phyloP scores from a whole-genome alignment of 2,329 filamentous ascomycete species.

The Fonsecaea nubica region DNA sequence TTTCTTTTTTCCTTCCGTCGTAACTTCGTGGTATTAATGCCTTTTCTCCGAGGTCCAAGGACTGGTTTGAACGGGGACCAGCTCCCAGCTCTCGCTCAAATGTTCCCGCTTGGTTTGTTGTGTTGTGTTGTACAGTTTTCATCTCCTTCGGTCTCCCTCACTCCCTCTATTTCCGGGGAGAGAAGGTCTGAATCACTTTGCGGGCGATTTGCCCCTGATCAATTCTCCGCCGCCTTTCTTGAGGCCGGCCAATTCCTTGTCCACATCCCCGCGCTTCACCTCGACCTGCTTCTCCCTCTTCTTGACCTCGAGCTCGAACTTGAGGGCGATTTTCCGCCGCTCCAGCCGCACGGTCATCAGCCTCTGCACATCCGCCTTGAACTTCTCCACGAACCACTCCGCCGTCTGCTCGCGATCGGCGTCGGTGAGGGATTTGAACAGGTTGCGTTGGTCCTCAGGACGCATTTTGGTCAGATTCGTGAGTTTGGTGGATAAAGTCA shows the following conservation, averaged over 20 bases:
- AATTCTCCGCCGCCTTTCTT: constrained; percentile 61
- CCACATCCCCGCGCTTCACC: constrained; percentile 56
- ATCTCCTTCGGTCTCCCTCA: not conserved
- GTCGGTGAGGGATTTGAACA: constrained; percentile 60
- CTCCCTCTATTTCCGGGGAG: not conserved
- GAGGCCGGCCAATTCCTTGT: constrained; percentile 60
- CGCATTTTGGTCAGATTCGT: constrained; percentile 47
- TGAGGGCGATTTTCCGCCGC: constrained; percentile 59
- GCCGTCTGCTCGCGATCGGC: constrained; percentile 68
- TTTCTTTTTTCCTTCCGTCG: not conserved
- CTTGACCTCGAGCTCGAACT: constrained; percentile 63
- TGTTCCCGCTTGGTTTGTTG: not conserved
- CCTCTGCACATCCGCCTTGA: constrained; percentile 57
- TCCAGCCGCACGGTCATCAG: constrained; percentile 61
- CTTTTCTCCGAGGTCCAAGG: not conserved
- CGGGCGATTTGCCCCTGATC: constrained; percentile 50
- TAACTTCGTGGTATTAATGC: not conserved
- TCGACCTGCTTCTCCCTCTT: constrained; percentile 59
- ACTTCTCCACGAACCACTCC: constrained; percentile 65
- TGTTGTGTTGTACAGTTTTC: not conserved
- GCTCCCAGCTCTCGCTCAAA: not conserved
- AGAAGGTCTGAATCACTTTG: constrained; percentile 10
- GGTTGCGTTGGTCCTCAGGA: constrained; percentile 51
- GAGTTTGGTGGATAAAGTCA: constrained; percentile 47
- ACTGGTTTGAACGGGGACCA: not conserved